These are phyloP conservation scores for Vitis hybrid DNA, from an alignment of 177 flowering plant genomes.

Conservation along the genomic window DNA sequence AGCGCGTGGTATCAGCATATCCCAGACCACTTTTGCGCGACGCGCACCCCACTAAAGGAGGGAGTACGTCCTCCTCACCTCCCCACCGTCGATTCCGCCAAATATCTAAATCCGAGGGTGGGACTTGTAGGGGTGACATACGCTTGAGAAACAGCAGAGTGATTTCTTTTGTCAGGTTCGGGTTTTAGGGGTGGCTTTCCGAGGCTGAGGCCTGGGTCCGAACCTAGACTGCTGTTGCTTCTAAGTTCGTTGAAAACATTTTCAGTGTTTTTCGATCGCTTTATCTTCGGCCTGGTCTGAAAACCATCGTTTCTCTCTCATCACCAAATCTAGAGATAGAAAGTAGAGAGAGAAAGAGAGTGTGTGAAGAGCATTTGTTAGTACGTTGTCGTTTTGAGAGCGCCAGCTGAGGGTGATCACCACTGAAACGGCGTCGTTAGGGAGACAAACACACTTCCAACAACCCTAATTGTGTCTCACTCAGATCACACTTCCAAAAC, in stretches of 20 bases:
- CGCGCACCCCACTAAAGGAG: background rate
- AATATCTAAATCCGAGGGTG: background rate
- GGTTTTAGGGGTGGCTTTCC: background rate
- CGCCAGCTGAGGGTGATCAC: background rate
- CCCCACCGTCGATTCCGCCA: constrained; percentile 3
- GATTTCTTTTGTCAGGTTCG: background rate
- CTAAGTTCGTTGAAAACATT: constrained; percentile 8
- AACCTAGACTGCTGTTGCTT: constrained; percentile 6
- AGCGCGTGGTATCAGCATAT: constrained; percentile 21
- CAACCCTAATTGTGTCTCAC: constrained; percentile 6
- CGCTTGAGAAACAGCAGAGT: background rate
- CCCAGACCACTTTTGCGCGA: background rate
- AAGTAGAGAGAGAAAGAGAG: background rate
- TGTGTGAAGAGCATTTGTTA: constrained; percentile 4
- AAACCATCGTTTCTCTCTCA: constrained; percentile 3
- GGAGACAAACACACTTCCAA: background rate
- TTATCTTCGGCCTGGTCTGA: constrained; percentile 29
- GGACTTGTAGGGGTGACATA: background rate
- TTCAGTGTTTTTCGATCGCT: constrained; percentile 18
- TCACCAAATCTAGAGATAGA: background rate
- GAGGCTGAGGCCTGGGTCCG: constrained; percentile 10
- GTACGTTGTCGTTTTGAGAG: background rate
- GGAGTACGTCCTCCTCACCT: background rate
- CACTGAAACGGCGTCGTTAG: background rate
- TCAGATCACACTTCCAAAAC: constrained; percentile 10